Base-by-base conservation (phyloP, 352 stramenopile genomes). In the Globisporangium sylvaticum region DNA sequence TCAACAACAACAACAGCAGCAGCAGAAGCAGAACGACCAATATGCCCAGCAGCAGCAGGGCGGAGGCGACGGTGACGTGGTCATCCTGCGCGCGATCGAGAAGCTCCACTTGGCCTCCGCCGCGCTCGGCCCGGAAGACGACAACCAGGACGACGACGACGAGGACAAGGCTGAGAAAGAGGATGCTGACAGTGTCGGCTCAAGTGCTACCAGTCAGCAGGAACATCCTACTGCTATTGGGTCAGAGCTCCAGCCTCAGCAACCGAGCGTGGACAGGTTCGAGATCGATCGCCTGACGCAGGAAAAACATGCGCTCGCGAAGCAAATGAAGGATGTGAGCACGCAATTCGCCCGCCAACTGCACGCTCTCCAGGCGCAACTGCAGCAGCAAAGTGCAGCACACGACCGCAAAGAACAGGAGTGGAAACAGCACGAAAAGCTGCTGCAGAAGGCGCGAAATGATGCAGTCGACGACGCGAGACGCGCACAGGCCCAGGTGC, bases 61-160 rank as follows among this genome's bases (percentile, higher is more conserved):
- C 10, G 31, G 8, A 5, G 31, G 10, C 31, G 32, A 53, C 4
- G 50, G 52, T n/a, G 50, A 55, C 22, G 22, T 20, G 12, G 12
- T 54, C 20, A 15, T 4, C 3, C 24, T 22, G 24, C 37, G 37
- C 6, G 32, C 32, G 32, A 29, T 37, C 31, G 50, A 66, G 50
- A 66, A 66, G 15, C 22, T 54, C 3, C 24, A 29, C 9, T 25
- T 15, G 1, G 10, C 6, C 57, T n/a, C 32, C 15, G 9, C 18
- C 9, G 15, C 32, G 24, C 48, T 52, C 15, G 22, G 20, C 2
- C 62, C 50, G 34, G 62, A 60, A 54, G 32, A 66, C 32, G 50
- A 54, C 31, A 68, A 68, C 22, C 54, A 68, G 25, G 37, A 68
- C 8, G 54, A 68, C 5, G 54, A 64, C 2, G 44, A 63, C 31